A percentile compares a stretch with the other conserved stretches of the same genome.
phyloP scores from a whole-genome alignment of 2,329 filamentous ascomycete species.

The Stachybotrys chlorohalonatus region DNA sequence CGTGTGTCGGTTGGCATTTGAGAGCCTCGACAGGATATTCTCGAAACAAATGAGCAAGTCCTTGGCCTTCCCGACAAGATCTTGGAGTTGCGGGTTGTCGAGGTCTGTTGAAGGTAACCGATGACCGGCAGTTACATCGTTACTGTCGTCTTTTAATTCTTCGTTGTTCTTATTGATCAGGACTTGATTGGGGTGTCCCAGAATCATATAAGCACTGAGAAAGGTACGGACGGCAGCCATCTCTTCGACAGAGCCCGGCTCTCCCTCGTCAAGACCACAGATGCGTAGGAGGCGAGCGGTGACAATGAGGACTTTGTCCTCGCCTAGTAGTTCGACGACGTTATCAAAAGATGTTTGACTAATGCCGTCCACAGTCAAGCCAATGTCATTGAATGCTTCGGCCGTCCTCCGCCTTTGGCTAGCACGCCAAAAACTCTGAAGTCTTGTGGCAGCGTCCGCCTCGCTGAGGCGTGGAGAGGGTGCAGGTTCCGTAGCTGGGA shows the following conservation, averaged over 20 bases:
- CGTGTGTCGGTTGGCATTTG: constrained; percentile 56
- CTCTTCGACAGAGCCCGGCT: constrained; percentile 52
- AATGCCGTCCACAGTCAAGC: constrained; percentile 62
- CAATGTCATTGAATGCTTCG: constrained; percentile 56
- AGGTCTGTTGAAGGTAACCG: constrained; percentile 34
- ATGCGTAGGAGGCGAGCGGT: constrained; percentile 61
- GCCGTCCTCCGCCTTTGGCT: constrained; percentile 49
- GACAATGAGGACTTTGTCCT: constrained; percentile 54
- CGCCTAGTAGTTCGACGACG: constrained; percentile 59
- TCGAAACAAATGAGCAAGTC: constrained; percentile 74
- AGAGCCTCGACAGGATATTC: constrained; percentile 58
- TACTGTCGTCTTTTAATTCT: constrained; percentile 35
- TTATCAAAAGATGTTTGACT: constrained; percentile 63
- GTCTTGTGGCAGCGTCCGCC: constrained; percentile 53
- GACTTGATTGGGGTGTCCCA: constrained; percentile 70
- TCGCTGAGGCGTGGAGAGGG: constrained; percentile 35
- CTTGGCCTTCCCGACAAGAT: constrained; percentile 68
- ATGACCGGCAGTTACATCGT: constrained; percentile 9
- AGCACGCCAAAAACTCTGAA: constrained; percentile 64
- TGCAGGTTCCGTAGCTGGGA: constrained; percentile 39
- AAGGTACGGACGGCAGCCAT: constrained; percentile 68
- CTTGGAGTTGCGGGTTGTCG: constrained; percentile 55
- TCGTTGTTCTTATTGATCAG: constrained; percentile 64
- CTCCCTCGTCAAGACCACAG: constrained; percentile 60
- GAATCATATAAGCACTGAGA: constrained; percentile 69